Base-by-base conservation (phyloP, 2,329 filamentous ascomycete genomes). In the Fusarium verrucosum region DNA sequence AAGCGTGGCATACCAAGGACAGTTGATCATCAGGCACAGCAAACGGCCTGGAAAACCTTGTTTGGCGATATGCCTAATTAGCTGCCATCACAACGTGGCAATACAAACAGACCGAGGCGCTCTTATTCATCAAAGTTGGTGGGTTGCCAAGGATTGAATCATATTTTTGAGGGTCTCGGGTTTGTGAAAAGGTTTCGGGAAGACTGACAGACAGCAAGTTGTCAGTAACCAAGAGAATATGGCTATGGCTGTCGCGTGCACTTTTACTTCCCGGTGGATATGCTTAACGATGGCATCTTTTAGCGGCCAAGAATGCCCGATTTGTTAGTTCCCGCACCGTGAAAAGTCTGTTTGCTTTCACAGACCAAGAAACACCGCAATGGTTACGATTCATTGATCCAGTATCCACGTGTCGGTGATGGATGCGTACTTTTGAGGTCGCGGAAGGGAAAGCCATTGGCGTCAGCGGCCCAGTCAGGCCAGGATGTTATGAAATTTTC, bases 11-110 rank as follows among this genome's bases (percentile, higher is more conserved):
- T 41, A 58, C 16, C 20, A 23, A n/a, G 47, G 36, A 45, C 41
- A 59, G 43, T 45, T 47, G 70, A 71, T 68, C 66, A 61, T 52
- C 63, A 63, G 57, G 67, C 45, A 70, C 65, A 47, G 45, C 47
- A 51, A 51, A 56, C 45, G 43, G 49, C 19, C 36, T 40, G 37
- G 35, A 67, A 67, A 65, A 47, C 22, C 58, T 36, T 56, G 58
- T 41, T 58, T 45, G 59, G 56, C 32, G 28, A 32, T 62, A 62
- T 66, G 62, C 51, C 53, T 59, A n/a, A n/a, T n/a, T n/a, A 33
- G 45, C 44, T 63, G 46, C 42, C 62, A 44, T 35, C 28, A 40
- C 47, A 50, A 63, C 62, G 62, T 66, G 62, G 54, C 62, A 62
- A 40, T 28, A 37, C 35, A 28, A 23, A 16, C 37, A 49, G 26